These are phyloP conservation scores for Fusarium virguliforme DNA, from an alignment of 2,329 filamentous ascomycete species.

Conservation along the genomic window DNA sequence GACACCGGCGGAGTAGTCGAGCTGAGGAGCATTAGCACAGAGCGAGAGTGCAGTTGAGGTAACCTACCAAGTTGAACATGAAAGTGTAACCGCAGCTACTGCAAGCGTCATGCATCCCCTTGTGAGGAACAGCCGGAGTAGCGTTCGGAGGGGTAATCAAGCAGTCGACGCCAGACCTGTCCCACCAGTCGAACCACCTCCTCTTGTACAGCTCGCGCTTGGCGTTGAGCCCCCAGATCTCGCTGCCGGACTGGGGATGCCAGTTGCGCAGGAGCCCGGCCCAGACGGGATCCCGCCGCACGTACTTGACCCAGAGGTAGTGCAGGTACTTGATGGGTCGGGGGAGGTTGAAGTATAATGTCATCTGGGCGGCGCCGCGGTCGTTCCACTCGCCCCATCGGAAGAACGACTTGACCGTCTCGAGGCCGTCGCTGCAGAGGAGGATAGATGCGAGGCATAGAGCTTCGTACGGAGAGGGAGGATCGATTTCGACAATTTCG, in stretches of 20 bases:
- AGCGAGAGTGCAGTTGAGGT: not conserved
- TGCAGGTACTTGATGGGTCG: conserved; percentile 85
- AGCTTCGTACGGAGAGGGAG: conserved; percentile 81
- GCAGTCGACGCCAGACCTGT: conserved; percentile 80
- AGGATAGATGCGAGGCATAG: conserved; percentile 84
- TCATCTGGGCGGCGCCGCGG: conserved; percentile 81
- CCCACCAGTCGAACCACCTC: conserved; percentile 90
- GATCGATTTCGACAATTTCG: conserved; percentile 75
- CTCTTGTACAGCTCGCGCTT: conserved; percentile 84
- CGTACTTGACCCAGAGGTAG: conserved; percentile 90
- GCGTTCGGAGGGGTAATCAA: conserved; percentile 90
- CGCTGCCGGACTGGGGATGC: conserved; percentile 79
- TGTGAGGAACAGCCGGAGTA: conserved; percentile 89
- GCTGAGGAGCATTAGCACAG: conserved; percentile 59
- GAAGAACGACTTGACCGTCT: conserved; percentile 84
- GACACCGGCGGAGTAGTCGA: conserved; percentile 89
- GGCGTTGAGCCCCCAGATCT: conserved; percentile 87
- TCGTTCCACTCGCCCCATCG: conserved; percentile 86
- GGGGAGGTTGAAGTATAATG: conserved; percentile 80
- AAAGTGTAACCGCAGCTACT: conserved; percentile 95
- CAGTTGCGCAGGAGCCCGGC: conserved; percentile 83
- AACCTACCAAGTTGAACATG: conserved; percentile 85
- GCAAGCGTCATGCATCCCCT: conserved; percentile 87
- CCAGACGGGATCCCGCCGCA: conserved; percentile 83
- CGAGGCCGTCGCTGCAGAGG: conserved; percentile 87